Evolutionary conservation across 352 stramenopile genomes (phyloP).

Genomic region (Phytophthora melonis): DNA sequence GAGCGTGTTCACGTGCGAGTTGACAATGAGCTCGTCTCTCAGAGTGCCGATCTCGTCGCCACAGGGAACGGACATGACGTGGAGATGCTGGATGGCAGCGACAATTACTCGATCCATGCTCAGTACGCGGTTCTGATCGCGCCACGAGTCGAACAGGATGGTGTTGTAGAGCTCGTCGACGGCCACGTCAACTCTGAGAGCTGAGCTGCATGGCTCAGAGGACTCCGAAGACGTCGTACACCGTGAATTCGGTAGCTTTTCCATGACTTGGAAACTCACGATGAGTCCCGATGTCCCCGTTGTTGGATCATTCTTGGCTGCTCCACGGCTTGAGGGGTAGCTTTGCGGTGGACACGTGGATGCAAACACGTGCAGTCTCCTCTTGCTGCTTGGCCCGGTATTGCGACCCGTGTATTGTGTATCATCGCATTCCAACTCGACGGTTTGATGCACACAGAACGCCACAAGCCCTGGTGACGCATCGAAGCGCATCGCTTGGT

Average conservation of each 20-base stretch:
- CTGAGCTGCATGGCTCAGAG: background rate
- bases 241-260: slow-evolving; percentile 17
- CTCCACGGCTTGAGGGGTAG: slow-evolving; percentile 8
- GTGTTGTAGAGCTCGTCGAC: slow-evolving; percentile 45
- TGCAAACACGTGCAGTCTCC: slow-evolving; percentile 47
- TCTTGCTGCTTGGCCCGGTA: slow-evolving; percentile 23
- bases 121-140: slow-evolving; percentile 16
- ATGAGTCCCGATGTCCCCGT: slow-evolving; percentile 13
- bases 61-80: slow-evolving; percentile 50
- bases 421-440: slow-evolving; percentile 30
- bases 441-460: slow-evolving; percentile 53
- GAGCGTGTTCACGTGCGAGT: slow-evolving; percentile 43
- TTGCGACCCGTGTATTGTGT: background rate
- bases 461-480: slow-evolving; percentile 31
- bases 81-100: slow-evolving; percentile 47
- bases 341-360: slow-evolving; percentile 36
- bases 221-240: slow-evolving; percentile 7
- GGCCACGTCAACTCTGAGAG: slow-evolving; percentile 36
- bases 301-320: background rate
- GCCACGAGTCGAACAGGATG: slow-evolving; percentile 19
- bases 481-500: slow-evolving; percentile 41
- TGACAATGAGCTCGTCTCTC: slow-evolving; percentile 49
- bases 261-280: slow-evolving; percentile 49
- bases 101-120: slow-evolving; percentile 50
- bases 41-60: slow-evolving; percentile 17